A percentile compares a stretch with the other conserved stretches of the same genome.
phyloP scores from a whole-genome alignment of 1,139 yeast species.

The Yamadazyma diddensiae region DNA sequence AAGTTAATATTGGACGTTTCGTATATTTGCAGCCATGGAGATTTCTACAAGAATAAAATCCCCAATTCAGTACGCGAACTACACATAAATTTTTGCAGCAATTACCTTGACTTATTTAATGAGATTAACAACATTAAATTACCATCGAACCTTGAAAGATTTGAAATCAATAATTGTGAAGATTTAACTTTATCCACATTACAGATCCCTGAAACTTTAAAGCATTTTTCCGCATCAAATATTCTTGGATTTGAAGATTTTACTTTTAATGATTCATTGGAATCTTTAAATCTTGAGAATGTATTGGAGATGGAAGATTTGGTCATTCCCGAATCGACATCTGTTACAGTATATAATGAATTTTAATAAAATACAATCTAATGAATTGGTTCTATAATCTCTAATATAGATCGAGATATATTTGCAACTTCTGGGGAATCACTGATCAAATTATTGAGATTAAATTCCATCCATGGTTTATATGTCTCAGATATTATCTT shows the following conservation, averaged over 20 bases:
- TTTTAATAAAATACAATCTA: conserved; percentile 3
- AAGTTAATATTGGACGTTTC: conserved; percentile 3
- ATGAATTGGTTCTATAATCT: not conserved
- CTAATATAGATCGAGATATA: conserved; percentile 3
- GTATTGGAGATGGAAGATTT: conserved; percentile 5
- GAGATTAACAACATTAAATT: conserved; percentile 8
- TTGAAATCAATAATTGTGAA: conserved; percentile 7
- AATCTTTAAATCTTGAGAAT: conserved; percentile 1
- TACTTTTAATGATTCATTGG: conserved; percentile 1
- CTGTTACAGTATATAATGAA: conserved; percentile 1
- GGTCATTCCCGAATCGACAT: not conserved
- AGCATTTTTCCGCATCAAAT: conserved; percentile 2
- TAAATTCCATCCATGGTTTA: conserved; percentile 6
- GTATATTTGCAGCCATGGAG: conserved; percentile 6
- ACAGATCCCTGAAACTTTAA: conserved; percentile 6
- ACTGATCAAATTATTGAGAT: conserved; percentile 6
- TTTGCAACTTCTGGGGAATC: conserved; percentile 6
- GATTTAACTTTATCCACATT: conserved; percentile 8
- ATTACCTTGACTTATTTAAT: conserved; percentile 8
- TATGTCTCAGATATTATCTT: conserved; percentile 35
- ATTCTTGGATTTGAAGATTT: conserved; percentile 4
- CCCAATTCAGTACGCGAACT: conserved; percentile 6
- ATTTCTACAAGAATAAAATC: conserved; percentile 7
- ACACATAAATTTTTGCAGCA: conserved; percentile 5
- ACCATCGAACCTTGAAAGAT: conserved; percentile 6